Evolutionary conservation across 2,329 filamentous ascomycete species (phyloP), one percentile per base, ranked within the genome.

Genomic region (Neopestalotiopsis rosae): DNA sequence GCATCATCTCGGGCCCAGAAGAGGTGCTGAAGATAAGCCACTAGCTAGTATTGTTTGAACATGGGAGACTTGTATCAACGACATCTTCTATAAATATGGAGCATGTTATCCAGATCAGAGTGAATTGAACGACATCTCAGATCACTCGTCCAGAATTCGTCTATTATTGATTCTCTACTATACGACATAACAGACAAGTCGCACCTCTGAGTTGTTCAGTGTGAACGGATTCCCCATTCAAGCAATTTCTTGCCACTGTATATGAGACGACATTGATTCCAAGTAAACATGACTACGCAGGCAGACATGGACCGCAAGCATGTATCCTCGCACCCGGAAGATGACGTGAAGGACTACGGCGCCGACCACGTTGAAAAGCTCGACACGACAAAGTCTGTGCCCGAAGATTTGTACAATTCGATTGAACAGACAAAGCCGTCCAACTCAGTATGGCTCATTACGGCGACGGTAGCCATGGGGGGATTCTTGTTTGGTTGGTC

Each of bases 401-500:
- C 57, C 57, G 32, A 63, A 1, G 42, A 63, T 17, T 9, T 24
- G 5, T 38, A 14, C n/a, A 32, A 34, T 20, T 63, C 61, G 32
- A 63, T 63, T 5, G 34, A 63, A 34, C 34, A 63, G 38, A 63
- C 61, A 17, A 42, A 42, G 5, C 32, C 38, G 12, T 63, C 61
- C 30, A 38, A 45, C 34, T 28, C 61, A 3, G 61, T 63, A 24
- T 63, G 61, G 61, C 38, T 34, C 12, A 63, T 63, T 30, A 42
- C 61, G 12, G 61, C 61, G 5, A 63, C 61, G 24, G 61, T 63
- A 5, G 61, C 61, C 38, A 63, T 45, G 32, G 61, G 34, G 20
- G 61, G 61, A 1, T 63, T 38, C 38, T 30, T 63, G 12, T 63
- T 63, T 63, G 61, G 34, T 63, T 1, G 17, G 34, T 42, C 24